Conservation (phyloP, 768 basidiomycete genomes). For the Tricholoma sp. region DNA sequence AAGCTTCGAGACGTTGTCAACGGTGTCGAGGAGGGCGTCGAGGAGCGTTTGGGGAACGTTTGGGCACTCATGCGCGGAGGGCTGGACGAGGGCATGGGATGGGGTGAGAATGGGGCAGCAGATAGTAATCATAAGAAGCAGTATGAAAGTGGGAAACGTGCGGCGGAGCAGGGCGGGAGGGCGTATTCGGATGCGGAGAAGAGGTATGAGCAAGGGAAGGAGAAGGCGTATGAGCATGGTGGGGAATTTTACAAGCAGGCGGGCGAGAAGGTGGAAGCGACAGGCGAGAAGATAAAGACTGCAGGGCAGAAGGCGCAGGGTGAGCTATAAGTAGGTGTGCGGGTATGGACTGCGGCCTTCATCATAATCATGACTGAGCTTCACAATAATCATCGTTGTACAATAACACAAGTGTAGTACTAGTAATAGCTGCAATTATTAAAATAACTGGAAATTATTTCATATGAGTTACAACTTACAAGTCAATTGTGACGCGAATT, state of each 20-base stretch:
- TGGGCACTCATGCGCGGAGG: conserved; percentile 42
- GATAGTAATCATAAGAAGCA: conserved; percentile 28
- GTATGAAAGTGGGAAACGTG: conserved; percentile 17
- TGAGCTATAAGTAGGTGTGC: conserved; percentile 25
- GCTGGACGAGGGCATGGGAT: conserved; percentile 17
- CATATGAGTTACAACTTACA: too few species aligned
- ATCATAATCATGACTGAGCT: not conserved
- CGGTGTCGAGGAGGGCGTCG: conserved; percentile 63
- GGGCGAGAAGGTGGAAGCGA: conserved; percentile 19
- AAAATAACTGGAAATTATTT: too few species aligned
- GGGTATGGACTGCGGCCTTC: not conserved
- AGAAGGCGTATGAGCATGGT: conserved; percentile 16
- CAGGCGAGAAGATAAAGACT: conserved; percentile 31
- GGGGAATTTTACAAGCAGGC: conserved; percentile 19
- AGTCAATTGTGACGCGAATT: too few species aligned
- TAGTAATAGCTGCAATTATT: too few species aligned
- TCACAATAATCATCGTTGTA: not conserved
- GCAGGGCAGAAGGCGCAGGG: conserved; percentile 33
- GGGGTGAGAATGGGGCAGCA: conserved; percentile 20
- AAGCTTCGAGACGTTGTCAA: conserved; percentile 65
- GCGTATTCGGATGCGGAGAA: conserved; percentile 16
- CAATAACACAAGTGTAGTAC: too few species aligned
- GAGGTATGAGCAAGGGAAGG: conserved; percentile 19
- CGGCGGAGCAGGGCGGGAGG: conserved; percentile 18
- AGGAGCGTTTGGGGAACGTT: conserved; percentile 63